Percentiles rank a stretch among this genome's conserved stretches.
These are phyloP conservation scores for Tricholoma flavovirens DNA, from an alignment of 768 basidiomycete species.

Conservation along the genomic window DNA sequence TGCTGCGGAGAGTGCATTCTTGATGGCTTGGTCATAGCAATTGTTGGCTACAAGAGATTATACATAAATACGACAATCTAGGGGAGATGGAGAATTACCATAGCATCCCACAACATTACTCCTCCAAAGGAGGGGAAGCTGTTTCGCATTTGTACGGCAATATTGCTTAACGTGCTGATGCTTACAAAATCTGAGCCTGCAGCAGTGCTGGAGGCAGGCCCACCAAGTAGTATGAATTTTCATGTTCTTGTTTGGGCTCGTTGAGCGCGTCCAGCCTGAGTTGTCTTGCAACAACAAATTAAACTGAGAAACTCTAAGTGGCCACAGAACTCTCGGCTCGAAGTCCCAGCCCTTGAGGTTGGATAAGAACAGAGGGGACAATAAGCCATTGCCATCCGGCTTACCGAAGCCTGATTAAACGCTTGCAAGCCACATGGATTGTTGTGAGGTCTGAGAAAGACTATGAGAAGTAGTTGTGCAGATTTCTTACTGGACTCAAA, in stretches of 20 bases:
- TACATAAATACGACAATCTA: slow-evolving; percentile 9
- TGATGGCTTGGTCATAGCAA: slow-evolving; percentile 55
- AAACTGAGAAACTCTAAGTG: neutral
- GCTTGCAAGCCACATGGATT: no score
- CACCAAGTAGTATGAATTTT: slow-evolving; percentile 65
- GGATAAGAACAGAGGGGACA: slow-evolving; percentile 9
- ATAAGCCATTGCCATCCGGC: slow-evolving; percentile 14
- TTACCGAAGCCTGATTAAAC: slow-evolving; percentile 44
- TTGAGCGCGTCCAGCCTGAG: slow-evolving; percentile 57
- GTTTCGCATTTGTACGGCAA: slow-evolving; percentile 43
- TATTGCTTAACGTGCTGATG: slow-evolving; percentile 39
- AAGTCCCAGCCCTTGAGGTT: slow-evolving; percentile 49
- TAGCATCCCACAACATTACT: slow-evolving; percentile 51
- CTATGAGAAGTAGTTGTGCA: neutral
- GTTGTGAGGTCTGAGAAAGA: slow-evolving; percentile 47
- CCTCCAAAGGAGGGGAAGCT: slow-evolving; percentile 66
- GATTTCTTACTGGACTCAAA: slow-evolving; percentile 27
- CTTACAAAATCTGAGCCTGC: slow-evolving; percentile 58
- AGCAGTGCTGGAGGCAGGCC: slow-evolving; percentile 51
- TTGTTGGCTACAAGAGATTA: slow-evolving; percentile 38
- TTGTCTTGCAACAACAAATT: no score
- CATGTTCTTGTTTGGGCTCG: slow-evolving; percentile 53
- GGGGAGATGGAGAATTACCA: slow-evolving; percentile 33
- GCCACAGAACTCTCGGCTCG: neutral
- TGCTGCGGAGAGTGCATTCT: slow-evolving; percentile 51